Evolutionary conservation across 257 asterid species (phyloP).

Genomic region (Striga asiatica): DNA sequence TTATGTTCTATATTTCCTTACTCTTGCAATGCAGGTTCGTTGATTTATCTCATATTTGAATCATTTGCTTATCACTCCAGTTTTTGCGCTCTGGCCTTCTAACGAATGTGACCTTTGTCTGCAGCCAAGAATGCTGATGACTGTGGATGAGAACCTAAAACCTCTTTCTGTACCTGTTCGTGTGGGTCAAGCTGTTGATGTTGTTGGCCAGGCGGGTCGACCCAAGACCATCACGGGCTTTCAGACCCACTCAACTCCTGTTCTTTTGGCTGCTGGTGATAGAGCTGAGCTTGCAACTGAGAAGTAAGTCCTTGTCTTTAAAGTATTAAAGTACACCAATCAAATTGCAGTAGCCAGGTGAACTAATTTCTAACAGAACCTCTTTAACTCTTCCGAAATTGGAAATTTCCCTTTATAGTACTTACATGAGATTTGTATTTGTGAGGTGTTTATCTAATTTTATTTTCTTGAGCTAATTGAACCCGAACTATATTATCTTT

Average conservation of each 20-base stretch:
- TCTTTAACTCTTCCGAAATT: too few relatives aligned
- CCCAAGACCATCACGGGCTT: slow-evolving; percentile 95
- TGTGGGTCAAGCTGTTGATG: slow-evolving; percentile 97
- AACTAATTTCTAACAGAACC: too few relatives aligned
- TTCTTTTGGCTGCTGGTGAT: slow-evolving; percentile 86
- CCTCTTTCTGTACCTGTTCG: slow-evolving; percentile 88
- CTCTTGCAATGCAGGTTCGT: slow-evolving; percentile 84
- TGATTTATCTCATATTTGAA: not conserved
- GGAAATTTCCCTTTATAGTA: too few relatives aligned
- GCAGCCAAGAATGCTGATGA: slow-evolving; percentile 94
- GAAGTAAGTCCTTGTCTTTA: slow-evolving; percentile 35
- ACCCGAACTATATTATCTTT: too few relatives aligned
- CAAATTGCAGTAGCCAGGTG: too few relatives aligned
- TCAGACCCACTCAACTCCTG: slow-evolving; percentile 96
- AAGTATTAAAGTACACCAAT: too few relatives aligned
- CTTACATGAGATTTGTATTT: too few relatives aligned
- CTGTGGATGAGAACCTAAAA: slow-evolving; percentile 82
- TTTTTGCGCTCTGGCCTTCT: not conserved
- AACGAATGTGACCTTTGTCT: not conserved
- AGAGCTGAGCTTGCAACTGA: slow-evolving; percentile 97
- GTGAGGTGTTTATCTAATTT: too few relatives aligned
- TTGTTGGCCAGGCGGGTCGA: slow-evolving; percentile 93
- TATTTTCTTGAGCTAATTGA: too few relatives aligned
- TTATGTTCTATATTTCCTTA: slow-evolving; percentile 72
- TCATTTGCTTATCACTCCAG: not conserved